These are phyloP conservation scores for Dacryopinax spathularia DNA, from an alignment of 768 basidiomycete species.

Conservation along the genomic window DNA sequence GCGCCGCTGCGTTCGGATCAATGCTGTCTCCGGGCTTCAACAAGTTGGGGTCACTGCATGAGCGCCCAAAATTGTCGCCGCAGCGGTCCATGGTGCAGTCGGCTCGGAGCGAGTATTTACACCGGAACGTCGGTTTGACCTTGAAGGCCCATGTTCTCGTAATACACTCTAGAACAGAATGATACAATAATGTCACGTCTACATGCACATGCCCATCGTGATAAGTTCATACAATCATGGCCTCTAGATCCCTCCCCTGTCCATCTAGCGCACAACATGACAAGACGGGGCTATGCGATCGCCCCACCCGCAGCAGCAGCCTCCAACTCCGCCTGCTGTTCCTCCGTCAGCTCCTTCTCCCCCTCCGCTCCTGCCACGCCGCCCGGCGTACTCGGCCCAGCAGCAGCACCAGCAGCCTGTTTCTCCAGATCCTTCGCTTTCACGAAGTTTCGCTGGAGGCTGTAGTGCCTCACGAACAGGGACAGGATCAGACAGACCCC, in stretches of 20 bases:
- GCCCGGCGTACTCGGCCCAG: neutral
- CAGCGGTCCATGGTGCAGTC: too few relatives aligned
- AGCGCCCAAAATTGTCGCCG: too few relatives aligned
- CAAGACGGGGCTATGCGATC: neutral
- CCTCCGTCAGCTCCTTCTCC: neutral
- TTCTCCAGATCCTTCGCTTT: slow-evolving; percentile 1
- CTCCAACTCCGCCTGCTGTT: neutral
- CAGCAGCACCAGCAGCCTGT: neutral
- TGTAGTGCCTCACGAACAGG: neutral
- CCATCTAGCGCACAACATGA: neutral
- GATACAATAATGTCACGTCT: neutral
- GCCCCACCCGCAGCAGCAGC: neutral
- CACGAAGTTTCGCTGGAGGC: neutral
- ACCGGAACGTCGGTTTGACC: too few relatives aligned
- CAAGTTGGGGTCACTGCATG: too few relatives aligned
- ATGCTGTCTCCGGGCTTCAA: too few relatives aligned
- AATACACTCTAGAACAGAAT: too few relatives aligned
- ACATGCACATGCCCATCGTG: slow-evolving; percentile 1
- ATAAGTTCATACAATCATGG: slow-evolving; percentile 1
- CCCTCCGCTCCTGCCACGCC: neutral
- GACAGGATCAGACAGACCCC: slow-evolving; percentile 6
- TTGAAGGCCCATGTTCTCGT: too few relatives aligned
- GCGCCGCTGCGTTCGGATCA: too few relatives aligned
- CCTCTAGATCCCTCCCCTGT: too few relatives aligned
- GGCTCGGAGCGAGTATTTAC: too few relatives aligned